Percentiles rank a stretch among this genome's conserved stretches.
These are phyloP conservation scores for Raddia distichophylla DNA, from an alignment of 176 grass and related monocot species.

Conservation along the genomic window DNA sequence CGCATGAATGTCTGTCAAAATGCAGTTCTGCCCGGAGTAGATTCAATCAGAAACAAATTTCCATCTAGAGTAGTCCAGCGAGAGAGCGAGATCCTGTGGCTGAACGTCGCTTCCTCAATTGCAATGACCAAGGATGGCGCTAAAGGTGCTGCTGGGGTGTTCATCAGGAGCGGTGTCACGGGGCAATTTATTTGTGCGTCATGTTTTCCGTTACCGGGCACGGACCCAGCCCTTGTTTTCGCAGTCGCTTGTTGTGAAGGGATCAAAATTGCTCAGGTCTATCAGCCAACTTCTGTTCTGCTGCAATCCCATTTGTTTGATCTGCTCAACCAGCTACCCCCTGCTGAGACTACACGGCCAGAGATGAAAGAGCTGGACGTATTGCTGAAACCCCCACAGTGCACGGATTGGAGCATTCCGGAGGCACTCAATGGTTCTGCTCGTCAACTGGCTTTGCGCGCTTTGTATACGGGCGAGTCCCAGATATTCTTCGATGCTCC, in stretches of 20 bases:
- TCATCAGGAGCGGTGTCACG: background rate
- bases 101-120: slow-evolving; percentile 1
- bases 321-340: background rate
- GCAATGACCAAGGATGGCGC: background rate
- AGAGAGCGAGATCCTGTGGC: background rate
- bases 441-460: background rate
- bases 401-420: background rate
- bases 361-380: background rate
- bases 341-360: background rate
- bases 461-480: background rate
- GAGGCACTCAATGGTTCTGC: slow-evolving; percentile 2
- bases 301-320: slow-evolving; percentile 29
- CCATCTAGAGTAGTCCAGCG: background rate
- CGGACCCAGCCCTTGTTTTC: background rate
- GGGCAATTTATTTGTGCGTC: slow-evolving; percentile 17
- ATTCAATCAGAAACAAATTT: slow-evolving; percentile 21
- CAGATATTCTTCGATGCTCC: slow-evolving; percentile 12
- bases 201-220: background rate
- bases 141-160: slow-evolving; percentile 8
- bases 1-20: slow-evolving; percentile 3
- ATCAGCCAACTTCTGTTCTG: slow-evolving; percentile 12
- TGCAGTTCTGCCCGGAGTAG: slow-evolving; percentile 6
- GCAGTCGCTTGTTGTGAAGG: slow-evolving; percentile 39
- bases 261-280: slow-evolving; percentile 29
- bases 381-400: background rate